A percentile compares a stretch with the other conserved stretches of the same genome.
Conservation (phyloP, 2,329 filamentous ascomycete species). For the Monilinia vaccinii-corymbosi region DNA sequence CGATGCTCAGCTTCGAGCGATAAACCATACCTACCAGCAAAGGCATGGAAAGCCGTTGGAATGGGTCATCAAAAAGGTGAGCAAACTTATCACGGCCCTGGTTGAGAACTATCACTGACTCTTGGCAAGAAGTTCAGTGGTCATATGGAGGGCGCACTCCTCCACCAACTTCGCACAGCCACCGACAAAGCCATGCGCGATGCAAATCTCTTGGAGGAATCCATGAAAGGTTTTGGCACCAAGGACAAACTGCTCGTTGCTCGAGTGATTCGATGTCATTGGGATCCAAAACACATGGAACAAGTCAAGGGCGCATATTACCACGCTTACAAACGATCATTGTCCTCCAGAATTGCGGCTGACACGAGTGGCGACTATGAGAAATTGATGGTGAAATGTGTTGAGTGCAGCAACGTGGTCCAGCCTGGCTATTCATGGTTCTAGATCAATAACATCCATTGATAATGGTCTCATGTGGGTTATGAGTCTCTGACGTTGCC, state of each 20-base stretch:
- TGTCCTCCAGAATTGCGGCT: constrained; percentile 62
- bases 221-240: constrained; percentile 81
- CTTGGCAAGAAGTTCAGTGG: constrained; percentile 64
- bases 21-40: constrained; percentile 63
- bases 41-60: constrained; percentile 64
- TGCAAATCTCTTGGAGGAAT: constrained; percentile 70
- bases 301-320: constrained; percentile 73
- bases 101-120: constrained; percentile 12
- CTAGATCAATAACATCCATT: not conserved
- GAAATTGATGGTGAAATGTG: constrained; percentile 54
- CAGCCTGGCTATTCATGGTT: constrained; percentile 5
- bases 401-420: constrained; percentile 1
- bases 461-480: not conserved
- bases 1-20: constrained; percentile 76
- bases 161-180: constrained; percentile 70
- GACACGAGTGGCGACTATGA: constrained; percentile 85
- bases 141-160: constrained; percentile 80
- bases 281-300: constrained; percentile 66
- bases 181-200: constrained; percentile 77
- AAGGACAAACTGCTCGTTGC: constrained; percentile 73
- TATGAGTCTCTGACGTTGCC: not conserved
- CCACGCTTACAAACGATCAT: constrained; percentile 56
- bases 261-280: constrained; percentile 73
- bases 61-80: constrained; percentile 61
- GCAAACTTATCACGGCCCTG: constrained; percentile 12